phyloP scores from a whole-genome alignment of 73 alveolate species.

The Loxodes magnus region DNA sequence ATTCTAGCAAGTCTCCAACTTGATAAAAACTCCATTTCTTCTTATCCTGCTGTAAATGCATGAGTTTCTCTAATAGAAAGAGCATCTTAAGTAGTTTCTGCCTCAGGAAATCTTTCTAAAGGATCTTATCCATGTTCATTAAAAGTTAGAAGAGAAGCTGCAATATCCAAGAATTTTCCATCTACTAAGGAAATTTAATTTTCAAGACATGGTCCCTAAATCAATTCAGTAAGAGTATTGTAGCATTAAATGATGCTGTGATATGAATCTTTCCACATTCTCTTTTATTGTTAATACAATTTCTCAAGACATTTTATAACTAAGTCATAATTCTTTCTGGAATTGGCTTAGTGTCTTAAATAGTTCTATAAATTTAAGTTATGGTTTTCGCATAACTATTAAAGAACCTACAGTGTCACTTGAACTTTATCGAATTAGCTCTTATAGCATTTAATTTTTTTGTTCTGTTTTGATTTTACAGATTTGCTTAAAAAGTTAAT shows the following conservation, averaged over 20 bases:
- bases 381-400: slow-evolving; percentile 39
- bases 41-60: not conserved
- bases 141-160: slow-evolving; percentile 18
- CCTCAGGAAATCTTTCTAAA: no score
- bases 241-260: slow-evolving; percentile 29
- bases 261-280: slow-evolving; percentile 3
- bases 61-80: slow-evolving; percentile 10
- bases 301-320: slow-evolving; percentile 15
- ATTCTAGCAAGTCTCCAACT: slow-evolving; percentile 39
- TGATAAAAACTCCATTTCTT: not conserved
- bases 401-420: slow-evolving; percentile 20
- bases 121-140: no score
- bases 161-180: slow-evolving; percentile 38
- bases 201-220: slow-evolving; percentile 44
- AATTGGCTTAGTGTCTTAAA: slow-evolving; percentile 21
- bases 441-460: not conserved
- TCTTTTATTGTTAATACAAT: slow-evolving; percentile 8
- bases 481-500: slow-evolving; percentile 6
- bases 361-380: slow-evolving; percentile 23
- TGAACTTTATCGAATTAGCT: not conserved
- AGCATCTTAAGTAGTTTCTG: not conserved
- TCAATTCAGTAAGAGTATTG: slow-evolving; percentile 39
- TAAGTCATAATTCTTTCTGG: slow-evolving; percentile 32
- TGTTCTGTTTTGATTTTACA: slow-evolving; percentile 1
- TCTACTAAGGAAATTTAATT: slow-evolving; percentile 31